Conservation (phyloP, 2,329 filamentous ascomycete genomes). For the Calonectria montana region DNA sequence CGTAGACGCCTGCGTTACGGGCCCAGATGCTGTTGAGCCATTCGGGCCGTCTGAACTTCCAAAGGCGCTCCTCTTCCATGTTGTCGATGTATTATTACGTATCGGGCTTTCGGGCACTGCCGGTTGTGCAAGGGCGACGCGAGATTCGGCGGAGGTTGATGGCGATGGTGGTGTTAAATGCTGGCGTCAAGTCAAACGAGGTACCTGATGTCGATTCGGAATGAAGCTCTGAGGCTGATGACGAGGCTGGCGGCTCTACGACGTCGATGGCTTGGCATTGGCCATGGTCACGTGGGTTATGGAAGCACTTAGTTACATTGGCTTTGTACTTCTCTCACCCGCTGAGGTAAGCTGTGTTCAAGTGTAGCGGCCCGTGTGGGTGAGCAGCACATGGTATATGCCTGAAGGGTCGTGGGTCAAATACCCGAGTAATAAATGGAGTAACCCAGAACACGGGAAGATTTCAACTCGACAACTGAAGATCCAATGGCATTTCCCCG, state of each 20-base stretch:
- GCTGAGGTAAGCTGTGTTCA: neutral
- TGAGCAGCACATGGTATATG: slow-evolving; percentile 8
- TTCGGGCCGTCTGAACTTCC: slow-evolving; percentile 74
- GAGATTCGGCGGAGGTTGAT: slow-evolving; percentile 19
- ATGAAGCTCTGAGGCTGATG: slow-evolving; percentile 38
- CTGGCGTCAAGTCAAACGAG: slow-evolving; percentile 22
- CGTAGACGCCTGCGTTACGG: slow-evolving; percentile 73
- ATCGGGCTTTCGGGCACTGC: neutral
- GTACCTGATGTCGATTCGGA: slow-evolving; percentile 17
- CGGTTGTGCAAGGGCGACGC: neutral
- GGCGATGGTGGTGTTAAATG: slow-evolving; percentile 28
- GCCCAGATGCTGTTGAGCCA: slow-evolving; percentile 75
- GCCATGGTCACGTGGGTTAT: slow-evolving; percentile 30
- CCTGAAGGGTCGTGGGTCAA: slow-evolving; percentile 8
- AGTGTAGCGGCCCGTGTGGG: neutral
- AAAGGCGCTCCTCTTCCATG: slow-evolving; percentile 75
- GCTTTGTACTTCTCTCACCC: neutral
- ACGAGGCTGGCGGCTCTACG: slow-evolving; percentile 39
- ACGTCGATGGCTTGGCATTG: slow-evolving; percentile 22
- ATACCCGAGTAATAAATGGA: neutral
- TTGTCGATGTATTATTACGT: neutral
- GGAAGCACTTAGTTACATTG: neutral
- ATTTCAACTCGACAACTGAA: slow-evolving; percentile 8
- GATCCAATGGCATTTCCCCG: slow-evolving; percentile 11
- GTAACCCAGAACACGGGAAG: neutral